Evolutionary conservation across 2,329 filamentous ascomycete genomes (phyloP).

Genomic region (Dactylellina drechsleri): DNA sequence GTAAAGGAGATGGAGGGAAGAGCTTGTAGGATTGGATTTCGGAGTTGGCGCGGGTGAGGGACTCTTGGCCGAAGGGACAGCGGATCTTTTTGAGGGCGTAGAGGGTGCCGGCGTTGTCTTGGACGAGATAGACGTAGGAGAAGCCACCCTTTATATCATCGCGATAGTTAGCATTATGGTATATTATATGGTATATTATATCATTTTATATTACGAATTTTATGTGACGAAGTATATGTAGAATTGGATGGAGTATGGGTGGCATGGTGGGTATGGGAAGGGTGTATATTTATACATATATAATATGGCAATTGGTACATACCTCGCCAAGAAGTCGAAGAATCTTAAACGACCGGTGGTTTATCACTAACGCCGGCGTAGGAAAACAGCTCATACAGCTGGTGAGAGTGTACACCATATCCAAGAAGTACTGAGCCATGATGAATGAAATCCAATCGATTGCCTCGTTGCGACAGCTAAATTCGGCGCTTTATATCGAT

Average conservation of each 20-base stretch:
- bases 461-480: neutral
- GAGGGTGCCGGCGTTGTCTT: slow-evolving; percentile 85
- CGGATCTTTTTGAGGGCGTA: slow-evolving; percentile 99
- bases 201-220: neutral
- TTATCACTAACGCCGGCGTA: slow-evolving; percentile 93
- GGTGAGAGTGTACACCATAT: slow-evolving; percentile 88
- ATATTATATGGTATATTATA: neutral
- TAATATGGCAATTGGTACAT: slow-evolving; percentile 58
- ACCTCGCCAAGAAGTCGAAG: slow-evolving; percentile 91
- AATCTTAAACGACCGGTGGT: slow-evolving; percentile 94
- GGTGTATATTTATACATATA: neutral
- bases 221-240: neutral
- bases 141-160: slow-evolving; percentile 78
- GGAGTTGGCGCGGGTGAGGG: slow-evolving; percentile 90
- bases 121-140: slow-evolving; percentile 98
- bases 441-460: slow-evolving; percentile 44
- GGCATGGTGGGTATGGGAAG: neutral
- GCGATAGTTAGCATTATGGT: neutral
- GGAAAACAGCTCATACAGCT: slow-evolving; percentile 98
- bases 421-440: slow-evolving; percentile 87
- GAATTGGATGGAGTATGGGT: too few relatives aligned
- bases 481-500: too few relatives aligned
- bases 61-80: slow-evolving; percentile 97
- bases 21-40: slow-evolving; percentile 97
- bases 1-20: slow-evolving; percentile 73